These are phyloP conservation scores for Colletotrichum magnum DNA, from an alignment of 2,329 filamentous ascomycete genomes.

Conservation along the genomic window DNA sequence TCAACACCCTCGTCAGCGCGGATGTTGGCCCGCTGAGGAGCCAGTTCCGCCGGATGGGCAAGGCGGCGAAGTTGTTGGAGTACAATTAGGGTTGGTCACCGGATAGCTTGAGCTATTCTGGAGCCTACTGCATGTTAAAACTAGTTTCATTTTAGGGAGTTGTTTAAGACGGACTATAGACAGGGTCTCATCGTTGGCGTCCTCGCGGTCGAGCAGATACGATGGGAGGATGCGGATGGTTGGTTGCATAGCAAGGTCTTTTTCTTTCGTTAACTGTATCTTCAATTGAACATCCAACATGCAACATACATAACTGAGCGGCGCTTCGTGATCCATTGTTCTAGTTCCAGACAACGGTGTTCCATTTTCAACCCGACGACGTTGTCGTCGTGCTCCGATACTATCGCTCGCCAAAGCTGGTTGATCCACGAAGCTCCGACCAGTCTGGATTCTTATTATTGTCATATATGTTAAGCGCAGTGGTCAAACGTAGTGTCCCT, in stretches of 20 bases:
- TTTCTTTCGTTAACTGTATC: neutral
- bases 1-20: slow-evolving; percentile 51
- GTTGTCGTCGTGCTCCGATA: too few species aligned
- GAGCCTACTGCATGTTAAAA: neutral
- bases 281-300: too few species aligned
- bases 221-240: neutral
- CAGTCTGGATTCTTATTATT: too few species aligned
- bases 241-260: neutral
- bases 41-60: slow-evolving; percentile 51
- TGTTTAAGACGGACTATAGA: neutral
- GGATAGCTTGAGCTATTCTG: neutral
- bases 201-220: neutral
- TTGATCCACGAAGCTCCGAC: too few species aligned
- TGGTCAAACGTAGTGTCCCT: slow-evolving; percentile 33
- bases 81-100: neutral
- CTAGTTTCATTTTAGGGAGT: neutral
- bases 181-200: too few species aligned
- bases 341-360: too few species aligned
- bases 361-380: too few species aligned
- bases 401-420: too few species aligned
- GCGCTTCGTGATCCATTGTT: neutral
- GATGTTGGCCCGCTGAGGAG: slow-evolving; percentile 50
- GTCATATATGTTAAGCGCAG: slow-evolving; percentile 2
- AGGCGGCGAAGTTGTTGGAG: slow-evolving; percentile 24
- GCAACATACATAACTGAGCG: neutral